Evolutionary conservation across 805 yeast genomes (phyloP).

Genomic region (Saccharomycopsis synnaedendra): DNA sequence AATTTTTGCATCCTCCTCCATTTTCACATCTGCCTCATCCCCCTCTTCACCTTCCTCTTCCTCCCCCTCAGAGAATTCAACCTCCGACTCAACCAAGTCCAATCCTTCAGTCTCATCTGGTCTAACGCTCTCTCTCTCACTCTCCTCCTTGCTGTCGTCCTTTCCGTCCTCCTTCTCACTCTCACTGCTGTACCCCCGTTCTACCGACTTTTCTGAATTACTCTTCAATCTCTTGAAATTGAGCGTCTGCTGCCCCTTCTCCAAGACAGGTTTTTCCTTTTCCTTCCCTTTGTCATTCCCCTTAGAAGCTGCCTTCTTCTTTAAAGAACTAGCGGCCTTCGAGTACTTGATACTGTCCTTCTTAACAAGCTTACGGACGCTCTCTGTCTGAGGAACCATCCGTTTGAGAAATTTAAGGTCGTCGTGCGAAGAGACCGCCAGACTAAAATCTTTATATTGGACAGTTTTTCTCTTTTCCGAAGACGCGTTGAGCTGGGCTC

Average conservation of each 20-base stretch:
- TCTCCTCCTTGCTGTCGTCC: background rate
- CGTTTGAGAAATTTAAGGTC: slow-evolving; percentile 52
- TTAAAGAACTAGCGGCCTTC: slow-evolving; percentile 1
- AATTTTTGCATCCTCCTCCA: too few species aligned
- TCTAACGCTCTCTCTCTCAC: background rate
- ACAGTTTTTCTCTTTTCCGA: slow-evolving; percentile 57
- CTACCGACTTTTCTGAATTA: background rate
- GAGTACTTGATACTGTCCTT: slow-evolving; percentile 27
- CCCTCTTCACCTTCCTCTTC: slow-evolving; percentile 6
- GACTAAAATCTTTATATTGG: slow-evolving; percentile 59
- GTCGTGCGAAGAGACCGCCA: slow-evolving; percentile 48
- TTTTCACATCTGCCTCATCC: background rate
- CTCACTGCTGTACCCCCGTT: background rate
- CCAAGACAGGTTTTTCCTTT: slow-evolving; percentile 16
- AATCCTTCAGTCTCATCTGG: background rate
- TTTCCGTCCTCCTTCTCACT: slow-evolving; percentile 1
- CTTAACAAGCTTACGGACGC: slow-evolving; percentile 36
- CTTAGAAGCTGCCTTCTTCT: background rate
- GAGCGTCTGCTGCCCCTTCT: slow-evolving; percentile 33
- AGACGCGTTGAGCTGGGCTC: slow-evolving; percentile 54
- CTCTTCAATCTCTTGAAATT: slow-evolving; percentile 19
- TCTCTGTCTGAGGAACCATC: slow-evolving; percentile 53
- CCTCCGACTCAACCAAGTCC: slow-evolving; percentile 19
- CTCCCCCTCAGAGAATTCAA: slow-evolving; percentile 19
- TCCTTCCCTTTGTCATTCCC: background rate